Evolutionary conservation across 257 asterid species (phyloP).

Genomic region (Solanum bukasovii): DNA sequence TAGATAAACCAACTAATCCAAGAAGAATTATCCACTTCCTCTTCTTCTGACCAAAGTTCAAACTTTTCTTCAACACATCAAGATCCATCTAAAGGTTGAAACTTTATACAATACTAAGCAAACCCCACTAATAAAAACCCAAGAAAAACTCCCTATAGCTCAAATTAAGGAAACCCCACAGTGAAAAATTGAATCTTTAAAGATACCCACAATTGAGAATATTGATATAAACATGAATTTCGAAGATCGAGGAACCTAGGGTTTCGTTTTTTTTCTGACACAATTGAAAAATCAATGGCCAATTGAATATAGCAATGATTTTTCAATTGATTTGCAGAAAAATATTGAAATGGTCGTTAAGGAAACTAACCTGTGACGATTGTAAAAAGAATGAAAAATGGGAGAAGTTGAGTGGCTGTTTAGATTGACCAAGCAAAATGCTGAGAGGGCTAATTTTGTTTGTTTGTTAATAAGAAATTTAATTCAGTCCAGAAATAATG

Average conservation of each 20-base stretch:
- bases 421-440: background rate
- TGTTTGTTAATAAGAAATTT: background rate
- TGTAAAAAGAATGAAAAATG: background rate
- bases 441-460: background rate
- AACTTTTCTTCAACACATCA: constrained; percentile 42
- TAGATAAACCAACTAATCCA: constrained; percentile 67
- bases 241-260: constrained; percentile 32
- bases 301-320: background rate
- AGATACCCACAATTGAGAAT: background rate
- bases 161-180: constrained; percentile 19
- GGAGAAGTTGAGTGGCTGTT: constrained; percentile 1
- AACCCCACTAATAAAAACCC: background rate
- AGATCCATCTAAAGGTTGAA: constrained; percentile 33
- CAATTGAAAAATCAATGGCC: constrained; percentile 5
- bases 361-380: constrained; percentile 19
- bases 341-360: constrained; percentile 1
- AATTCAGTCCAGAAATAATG: background rate
- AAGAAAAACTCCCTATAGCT: constrained; percentile 14
- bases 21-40: constrained; percentile 59
- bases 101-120: background rate
- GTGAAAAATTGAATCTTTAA: background rate
- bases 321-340: background rate
- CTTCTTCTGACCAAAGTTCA: constrained; percentile 44
- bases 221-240: constrained; percentile 8
- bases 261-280: constrained; percentile 15